Conservation (phyloP, 257 asterid species). For the Gentiana straminea region DNA sequence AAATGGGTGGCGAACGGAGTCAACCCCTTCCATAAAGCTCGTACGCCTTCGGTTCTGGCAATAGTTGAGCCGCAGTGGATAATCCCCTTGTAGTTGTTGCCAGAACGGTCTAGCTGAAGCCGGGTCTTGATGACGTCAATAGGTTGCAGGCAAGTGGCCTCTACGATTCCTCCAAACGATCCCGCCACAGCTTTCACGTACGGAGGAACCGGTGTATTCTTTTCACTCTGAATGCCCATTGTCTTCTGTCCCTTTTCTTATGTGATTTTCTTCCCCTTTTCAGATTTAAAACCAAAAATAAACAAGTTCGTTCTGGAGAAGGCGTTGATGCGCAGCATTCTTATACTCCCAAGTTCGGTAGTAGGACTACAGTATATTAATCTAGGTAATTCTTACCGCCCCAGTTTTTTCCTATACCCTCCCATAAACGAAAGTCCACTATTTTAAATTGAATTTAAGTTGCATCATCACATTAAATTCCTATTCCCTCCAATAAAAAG, state of each 20-base stretch:
- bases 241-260: conserved; percentile 35
- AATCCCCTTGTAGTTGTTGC: conserved; percentile 65
- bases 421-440: too few species aligned
- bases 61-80: conserved; percentile 79
- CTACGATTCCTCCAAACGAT: conserved; percentile 84
- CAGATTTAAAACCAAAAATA: too few species aligned
- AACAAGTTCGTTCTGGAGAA: too few species aligned
- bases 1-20: conserved; percentile 93
- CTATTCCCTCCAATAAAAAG: too few species aligned
- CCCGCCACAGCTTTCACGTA: conserved; percentile 91
- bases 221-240: not conserved
- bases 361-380: too few species aligned
- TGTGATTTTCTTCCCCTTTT: too few species aligned
- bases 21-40: conserved; percentile 95
- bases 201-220: conserved; percentile 50
- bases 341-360: too few species aligned
- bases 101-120: conserved; percentile 85
- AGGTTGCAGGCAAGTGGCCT: conserved; percentile 87
- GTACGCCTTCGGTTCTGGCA: conserved; percentile 48
- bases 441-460: too few species aligned
- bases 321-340: too few species aligned
- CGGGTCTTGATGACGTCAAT: conserved; percentile 95
- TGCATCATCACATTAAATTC: too few species aligned
- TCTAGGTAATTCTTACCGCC: too few species aligned
- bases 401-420: too few species aligned